Base-by-base conservation (phyloP, 1,284 basidiomycete species). In the Cryptococcus deneoformans region DNA sequence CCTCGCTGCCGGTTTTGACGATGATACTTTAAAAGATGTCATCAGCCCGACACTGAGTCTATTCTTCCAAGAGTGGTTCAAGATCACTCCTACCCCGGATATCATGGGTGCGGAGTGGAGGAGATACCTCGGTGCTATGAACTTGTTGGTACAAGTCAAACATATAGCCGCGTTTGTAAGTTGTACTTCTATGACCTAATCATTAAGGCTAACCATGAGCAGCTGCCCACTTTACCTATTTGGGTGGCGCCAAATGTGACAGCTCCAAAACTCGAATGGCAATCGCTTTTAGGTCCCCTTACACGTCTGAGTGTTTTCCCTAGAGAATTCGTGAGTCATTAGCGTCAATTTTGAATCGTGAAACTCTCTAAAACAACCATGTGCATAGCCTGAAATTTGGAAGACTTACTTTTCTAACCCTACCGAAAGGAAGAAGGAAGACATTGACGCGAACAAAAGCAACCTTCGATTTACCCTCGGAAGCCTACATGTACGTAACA, bases 381-480 rank as follows among this genome's bases (percentile, higher is more conserved):
- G 14, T 6, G n/a, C 43, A 10, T n/a, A 95, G 92, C 89, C 91
- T 9, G 77, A 78, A 16, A 85, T 97, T 56, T 84, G 88, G 9
- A 81, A 84, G 61, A 83, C 85, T 0, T 94, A 93, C 73, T 96
- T 94, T 73, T 85, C 89, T 1, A 87, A 93, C 36, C 84, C 89
- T 0, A 86, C 87, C n/a, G 87, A 87, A 56, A 83, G 89, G 36
- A 82, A 84, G 44, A 81, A 83, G 8, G 82, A 81, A 10, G 90
- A 94, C 66, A 79, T 94, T n/a, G 86, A 92, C 43, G 88, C 90
- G 1, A 89, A 91, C 3, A 88, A 87, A 63, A 84, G 86, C 10
- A 93, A 89, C 73, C 80, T 97, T 36, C 82, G 92, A 16, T 86
- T 86, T 14, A 91, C 90, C 0, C 76, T 94, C 51, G 87, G 87